Evolutionary conservation across 2,329 filamentous ascomycete genomes (phyloP).

Genomic region (Phialophora chinensis): DNA sequence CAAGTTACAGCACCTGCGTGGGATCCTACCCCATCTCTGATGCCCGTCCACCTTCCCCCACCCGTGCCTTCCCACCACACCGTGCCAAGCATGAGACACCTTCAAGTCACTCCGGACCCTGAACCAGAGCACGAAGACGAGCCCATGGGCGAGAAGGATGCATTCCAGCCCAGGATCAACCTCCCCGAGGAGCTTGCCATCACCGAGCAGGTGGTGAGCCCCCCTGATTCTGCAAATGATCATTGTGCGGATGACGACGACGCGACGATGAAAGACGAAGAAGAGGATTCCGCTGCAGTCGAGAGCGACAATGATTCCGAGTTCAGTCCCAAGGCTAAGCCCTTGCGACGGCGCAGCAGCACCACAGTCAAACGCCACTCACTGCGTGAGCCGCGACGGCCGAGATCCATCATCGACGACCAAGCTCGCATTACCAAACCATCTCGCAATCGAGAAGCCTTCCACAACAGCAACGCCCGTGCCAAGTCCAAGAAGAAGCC

Average conservation of each 20-base stretch:
- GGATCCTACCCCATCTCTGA: conserved; percentile 12
- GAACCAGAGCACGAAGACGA: conserved; percentile 30
- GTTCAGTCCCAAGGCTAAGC: conserved; percentile 18
- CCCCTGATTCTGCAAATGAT: conserved; percentile 27
- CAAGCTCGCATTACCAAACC: conserved; percentile 28
- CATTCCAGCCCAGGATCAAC: conserved; percentile 22
- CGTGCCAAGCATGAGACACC: conserved; percentile 32
- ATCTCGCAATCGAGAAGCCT: not conserved
- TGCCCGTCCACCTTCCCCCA: conserved; percentile 7
- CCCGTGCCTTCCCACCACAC: conserved; percentile 11
- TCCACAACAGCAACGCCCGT: conserved; percentile 5
- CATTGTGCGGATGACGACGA: conserved; percentile 25
- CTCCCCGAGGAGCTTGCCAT: conserved; percentile 36
- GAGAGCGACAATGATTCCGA: conserved; percentile 33
- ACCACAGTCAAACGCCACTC: conserved; percentile 14
- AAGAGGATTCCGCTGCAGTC: conserved; percentile 14
- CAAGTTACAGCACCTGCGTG: conserved; percentile 8
- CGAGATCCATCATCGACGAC: conserved; percentile 15
- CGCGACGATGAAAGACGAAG: conserved; percentile 19
- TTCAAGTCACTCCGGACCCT: conserved; percentile 35
- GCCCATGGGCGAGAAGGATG: conserved; percentile 23
- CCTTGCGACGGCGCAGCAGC: conserved; percentile 6
- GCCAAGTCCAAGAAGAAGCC: conserved; percentile 28
- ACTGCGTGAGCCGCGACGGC: conserved; percentile 18
- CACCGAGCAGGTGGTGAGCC: conserved; percentile 28